Evolutionary conservation across 345 rosid species (phyloP).

Genomic region (Odontarrhena argentea): DNA sequence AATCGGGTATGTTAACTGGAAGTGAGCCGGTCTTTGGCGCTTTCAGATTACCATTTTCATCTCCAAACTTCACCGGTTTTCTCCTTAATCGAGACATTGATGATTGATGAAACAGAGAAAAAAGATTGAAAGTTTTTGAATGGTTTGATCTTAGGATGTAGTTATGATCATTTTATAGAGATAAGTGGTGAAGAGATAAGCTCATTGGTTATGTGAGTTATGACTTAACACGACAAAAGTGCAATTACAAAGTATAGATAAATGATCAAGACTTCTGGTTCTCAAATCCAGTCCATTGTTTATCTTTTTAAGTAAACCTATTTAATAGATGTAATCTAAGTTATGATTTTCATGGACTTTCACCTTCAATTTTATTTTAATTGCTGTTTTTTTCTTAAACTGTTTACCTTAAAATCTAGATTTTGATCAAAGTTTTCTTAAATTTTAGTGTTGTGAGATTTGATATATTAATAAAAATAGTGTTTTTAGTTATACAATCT

Average conservation of each 20-base stretch:
- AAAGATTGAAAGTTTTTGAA: too few relatives aligned
- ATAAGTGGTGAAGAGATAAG: conserved; percentile 41
- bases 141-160: too few relatives aligned
- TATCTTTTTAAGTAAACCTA: background rate
- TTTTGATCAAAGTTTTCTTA: background rate
- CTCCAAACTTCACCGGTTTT: conserved; percentile 43
- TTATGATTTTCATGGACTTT: conserved; percentile 11
- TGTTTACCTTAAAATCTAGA: background rate
- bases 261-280: background rate
- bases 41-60: conserved; percentile 9
- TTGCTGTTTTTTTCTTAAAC: background rate
- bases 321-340: background rate
- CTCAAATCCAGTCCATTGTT: conserved; percentile 19
- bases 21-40: conserved; percentile 47
- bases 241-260: conserved; percentile 1
- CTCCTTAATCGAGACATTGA: conserved; percentile 51
- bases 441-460: background rate
- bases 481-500: too few relatives aligned
- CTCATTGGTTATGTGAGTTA: conserved; percentile 38
- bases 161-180: conserved; percentile 38
- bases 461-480: too few relatives aligned
- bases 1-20: conserved; percentile 77
- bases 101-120: conserved; percentile 39
- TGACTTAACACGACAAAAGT: conserved; percentile 38
- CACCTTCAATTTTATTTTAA: background rate